Evolutionary conservation across 768 basidiomycete species (phyloP).

Genomic region (Lyophyllum semitale): DNA sequence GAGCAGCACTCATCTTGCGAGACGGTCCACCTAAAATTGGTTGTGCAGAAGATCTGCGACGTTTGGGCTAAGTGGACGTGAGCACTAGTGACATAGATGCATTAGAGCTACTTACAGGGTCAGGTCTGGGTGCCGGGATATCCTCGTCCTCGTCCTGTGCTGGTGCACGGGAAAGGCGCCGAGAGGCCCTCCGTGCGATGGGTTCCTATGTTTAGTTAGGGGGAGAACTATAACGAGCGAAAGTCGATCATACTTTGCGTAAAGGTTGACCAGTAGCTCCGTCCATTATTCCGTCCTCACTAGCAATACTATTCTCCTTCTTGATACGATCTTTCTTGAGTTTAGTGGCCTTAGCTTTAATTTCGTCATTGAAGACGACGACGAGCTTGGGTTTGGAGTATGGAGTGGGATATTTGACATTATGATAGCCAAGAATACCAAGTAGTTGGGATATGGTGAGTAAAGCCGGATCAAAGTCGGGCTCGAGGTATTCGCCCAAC

Average conservation of each 20-base stretch:
- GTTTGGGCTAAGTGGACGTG: slow-evolving; percentile 57
- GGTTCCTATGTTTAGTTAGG: slow-evolving; percentile 20
- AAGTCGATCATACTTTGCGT: slow-evolving; percentile 5
- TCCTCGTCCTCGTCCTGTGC: slow-evolving; percentile 48
- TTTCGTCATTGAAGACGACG: slow-evolving; percentile 75
- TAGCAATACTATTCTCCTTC: slow-evolving; percentile 70
- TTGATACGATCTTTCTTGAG: slow-evolving; percentile 66
- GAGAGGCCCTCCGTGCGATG: slow-evolving; percentile 55
- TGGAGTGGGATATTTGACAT: slow-evolving; percentile 70
- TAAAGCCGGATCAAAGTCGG: slow-evolving; percentile 70
- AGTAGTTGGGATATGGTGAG: slow-evolving; percentile 83
- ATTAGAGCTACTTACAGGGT: slow-evolving; percentile 50
- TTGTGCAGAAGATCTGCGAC: slow-evolving; percentile 79
- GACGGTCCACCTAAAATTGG: slow-evolving; percentile 58
- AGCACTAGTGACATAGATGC: slow-evolving; percentile 8
- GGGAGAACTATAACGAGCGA: not conserved
- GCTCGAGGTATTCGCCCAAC: slow-evolving; percentile 76
- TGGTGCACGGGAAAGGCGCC: slow-evolving; percentile 64
- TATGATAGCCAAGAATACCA: slow-evolving; percentile 77
- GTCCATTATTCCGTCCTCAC: slow-evolving; percentile 82
- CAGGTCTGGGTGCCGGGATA: slow-evolving; percentile 43
- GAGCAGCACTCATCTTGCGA: slow-evolving; percentile 34
- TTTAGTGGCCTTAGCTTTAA: slow-evolving; percentile 58
- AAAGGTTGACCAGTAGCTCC: slow-evolving; percentile 79
- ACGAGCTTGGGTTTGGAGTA: slow-evolving; percentile 80